Base-by-base conservation (phyloP, 257 asterid species). In the Verbascum thapsus region DNA sequence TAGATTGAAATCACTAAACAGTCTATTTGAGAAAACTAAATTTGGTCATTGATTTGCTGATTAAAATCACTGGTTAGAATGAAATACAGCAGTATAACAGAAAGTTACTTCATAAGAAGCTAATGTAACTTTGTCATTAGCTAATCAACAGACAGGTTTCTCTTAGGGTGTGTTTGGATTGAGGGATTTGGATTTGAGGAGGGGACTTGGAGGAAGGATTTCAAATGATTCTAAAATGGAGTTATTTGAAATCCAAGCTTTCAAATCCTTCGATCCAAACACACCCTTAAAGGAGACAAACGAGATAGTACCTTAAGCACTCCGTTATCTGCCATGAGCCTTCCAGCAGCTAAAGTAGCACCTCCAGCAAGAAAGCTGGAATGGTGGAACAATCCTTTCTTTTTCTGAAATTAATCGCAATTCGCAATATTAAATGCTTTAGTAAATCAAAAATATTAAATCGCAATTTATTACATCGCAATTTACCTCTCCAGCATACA, bases 341-440 rank as follows among this genome's bases (percentile, higher is more conserved):
- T 89, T 70, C 99, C 99, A 59, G 99, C 95, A 76, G 99, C 97
- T 69, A 87, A 68, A 59, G 91, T 89, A 61, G 83, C 95, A 13
- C 97, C 99, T 56, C 99, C 99, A 16, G 99, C 99, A 7, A 92
- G 95, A 74, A 92, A 92, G 68, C 97, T 92, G 59, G 99, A 92
- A 82, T 92, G 99, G 74, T 92, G 97, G 74, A 92, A 92, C 48
- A 30, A 34, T 34, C 97, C 99, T 76, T 90, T 92, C 90, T 72
- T 80, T 76, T 92, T 92, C 97, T 92, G 90, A 30, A 77, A 72
- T 37, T 54, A 53, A 66, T 59, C 23, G 52, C n/a, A n/a, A n/a
- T n/a, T n/a, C n/a, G n/a, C 23, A 71, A 44, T 20, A 43, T 23
- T 32, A 53, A 17, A 23, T 38, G 30, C 43, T 69, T 34, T 22